A percentile compares a stretch with the other conserved stretches of the same genome.
Evolutionary conservation across 2,329 filamentous ascomycete species (phyloP).

Genomic region (Hypoxylon sp.): DNA sequence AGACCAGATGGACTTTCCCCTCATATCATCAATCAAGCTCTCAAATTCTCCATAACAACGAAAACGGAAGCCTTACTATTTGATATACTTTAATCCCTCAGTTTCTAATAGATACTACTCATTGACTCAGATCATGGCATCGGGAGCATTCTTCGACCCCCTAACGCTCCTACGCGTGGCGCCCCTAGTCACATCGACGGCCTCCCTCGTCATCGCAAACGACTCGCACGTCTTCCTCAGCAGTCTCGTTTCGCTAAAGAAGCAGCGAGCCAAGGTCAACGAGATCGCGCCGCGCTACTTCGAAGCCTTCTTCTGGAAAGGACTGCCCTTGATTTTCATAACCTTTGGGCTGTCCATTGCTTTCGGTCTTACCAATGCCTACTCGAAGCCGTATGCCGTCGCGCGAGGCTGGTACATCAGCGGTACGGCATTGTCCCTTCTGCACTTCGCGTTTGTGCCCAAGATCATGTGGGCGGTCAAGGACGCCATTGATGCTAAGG

Average conservation of each 20-base stretch:
- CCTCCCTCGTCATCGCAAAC: slow-evolving; percentile 61
- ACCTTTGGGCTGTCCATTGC: slow-evolving; percentile 51
- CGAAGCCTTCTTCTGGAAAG: slow-evolving; percentile 56
- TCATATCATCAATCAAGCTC: neutral
- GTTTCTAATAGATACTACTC: neutral
- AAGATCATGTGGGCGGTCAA: slow-evolving; percentile 51
- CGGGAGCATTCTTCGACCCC: slow-evolving; percentile 57
- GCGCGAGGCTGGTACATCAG: slow-evolving; percentile 52
- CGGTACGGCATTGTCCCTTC: slow-evolving; percentile 51
- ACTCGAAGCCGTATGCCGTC: slow-evolving; percentile 38
- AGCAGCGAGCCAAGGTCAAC: slow-evolving; percentile 53
- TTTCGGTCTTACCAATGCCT: slow-evolving; percentile 50
- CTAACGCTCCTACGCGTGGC: slow-evolving; percentile 59
- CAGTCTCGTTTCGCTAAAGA: slow-evolving; percentile 53
- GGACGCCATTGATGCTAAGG: slow-evolving; percentile 47
- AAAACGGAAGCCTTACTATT: neutral
- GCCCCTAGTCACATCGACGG: slow-evolving; percentile 64
- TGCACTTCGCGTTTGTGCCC: slow-evolving; percentile 55
- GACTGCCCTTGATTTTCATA: slow-evolving; percentile 49
- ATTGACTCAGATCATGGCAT: slow-evolving; percentile 54
- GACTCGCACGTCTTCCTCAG: slow-evolving; percentile 62
- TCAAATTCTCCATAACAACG: neutral
- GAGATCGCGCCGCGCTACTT: slow-evolving; percentile 62
- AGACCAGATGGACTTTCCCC: neutral
- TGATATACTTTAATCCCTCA: neutral